A percentile compares a stretch with the other conserved stretches of the same genome.
Evolutionary conservation across 495 filamentous ascomycete species (phyloP).

Genomic region (Chaetomium cochliodes): DNA sequence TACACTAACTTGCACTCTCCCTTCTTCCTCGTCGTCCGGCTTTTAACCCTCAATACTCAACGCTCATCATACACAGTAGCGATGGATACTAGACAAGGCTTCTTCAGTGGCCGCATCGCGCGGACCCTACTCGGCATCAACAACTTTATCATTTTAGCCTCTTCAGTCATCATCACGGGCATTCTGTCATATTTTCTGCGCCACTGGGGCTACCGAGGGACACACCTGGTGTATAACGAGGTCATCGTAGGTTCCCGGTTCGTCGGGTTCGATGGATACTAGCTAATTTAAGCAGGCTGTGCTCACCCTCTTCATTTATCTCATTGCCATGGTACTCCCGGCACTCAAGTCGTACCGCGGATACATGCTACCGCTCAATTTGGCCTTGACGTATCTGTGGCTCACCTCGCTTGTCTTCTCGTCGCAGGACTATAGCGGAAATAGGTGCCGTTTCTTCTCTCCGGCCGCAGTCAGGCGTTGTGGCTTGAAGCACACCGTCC

Average conservation of each 20-base stretch:
- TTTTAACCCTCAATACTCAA: background rate
- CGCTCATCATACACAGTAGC: background rate
- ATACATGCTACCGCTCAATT: constrained; percentile 33
- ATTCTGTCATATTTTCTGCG: constrained; percentile 31
- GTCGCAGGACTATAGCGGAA: constrained; percentile 29
- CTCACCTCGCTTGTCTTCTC: constrained; percentile 35
- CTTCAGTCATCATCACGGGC: constrained; percentile 32
- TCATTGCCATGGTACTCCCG: constrained; percentile 29
- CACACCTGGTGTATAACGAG: constrained; percentile 27
- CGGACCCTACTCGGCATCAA: constrained; percentile 24
- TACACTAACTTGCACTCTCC: background rate
- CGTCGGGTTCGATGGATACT: background rate
- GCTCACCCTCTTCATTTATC: constrained; percentile 30
- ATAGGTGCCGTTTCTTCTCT: constrained; percentile 22
- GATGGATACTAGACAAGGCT: background rate
- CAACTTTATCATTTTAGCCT: constrained; percentile 31
- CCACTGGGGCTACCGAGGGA: constrained; percentile 21
- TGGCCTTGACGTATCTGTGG: constrained; percentile 38
- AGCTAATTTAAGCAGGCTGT: constrained; percentile 20
- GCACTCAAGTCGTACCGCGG: constrained; percentile 33
- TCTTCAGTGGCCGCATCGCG: constrained; percentile 21
- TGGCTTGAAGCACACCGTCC: constrained; percentile 31
- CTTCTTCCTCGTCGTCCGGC: background rate
- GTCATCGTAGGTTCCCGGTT: constrained; percentile 28
- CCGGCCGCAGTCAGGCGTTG: constrained; percentile 15